phyloP scores from a whole-genome alignment of 345 rosid species.

The Balakata baccata region DNA sequence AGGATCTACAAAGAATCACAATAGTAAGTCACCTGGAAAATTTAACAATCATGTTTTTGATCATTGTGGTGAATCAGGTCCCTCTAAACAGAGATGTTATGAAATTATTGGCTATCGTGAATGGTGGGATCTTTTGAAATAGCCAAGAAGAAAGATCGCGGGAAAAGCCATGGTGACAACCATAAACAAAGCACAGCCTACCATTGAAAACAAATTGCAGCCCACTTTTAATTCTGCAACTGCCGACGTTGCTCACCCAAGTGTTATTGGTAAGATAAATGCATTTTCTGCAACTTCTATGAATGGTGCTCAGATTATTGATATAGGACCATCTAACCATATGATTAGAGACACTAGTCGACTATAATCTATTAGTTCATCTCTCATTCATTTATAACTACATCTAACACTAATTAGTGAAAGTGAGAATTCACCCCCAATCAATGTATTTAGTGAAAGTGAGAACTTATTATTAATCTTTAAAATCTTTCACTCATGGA shows the following conservation, averaged over 20 bases:
- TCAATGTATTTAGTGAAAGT: no score
- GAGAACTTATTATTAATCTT: no score
- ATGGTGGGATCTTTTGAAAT: no score
- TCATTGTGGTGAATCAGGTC: not conserved
- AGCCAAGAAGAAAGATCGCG: no score
- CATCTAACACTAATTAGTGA: no score
- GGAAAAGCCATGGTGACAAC: not conserved
- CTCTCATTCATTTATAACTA: no score
- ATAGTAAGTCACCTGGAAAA: not conserved
- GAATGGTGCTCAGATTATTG: constrained; percentile 2
- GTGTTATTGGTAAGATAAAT: not conserved
- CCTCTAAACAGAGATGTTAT: not conserved
- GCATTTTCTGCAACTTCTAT: not conserved
- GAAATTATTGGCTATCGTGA: no score
- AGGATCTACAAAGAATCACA: no score
- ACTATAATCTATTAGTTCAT: not conserved
- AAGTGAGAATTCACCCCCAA: no score
- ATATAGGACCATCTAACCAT: not conserved
- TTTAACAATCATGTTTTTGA: not conserved
- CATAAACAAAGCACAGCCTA: not conserved
- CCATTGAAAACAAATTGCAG: not conserved
- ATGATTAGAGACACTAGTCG: not conserved
- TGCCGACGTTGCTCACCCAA: not conserved
- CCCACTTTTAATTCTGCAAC: no score
- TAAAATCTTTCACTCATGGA: no score